Base-by-base conservation (phyloP, 2,329 filamentous ascomycete species). In the Purpureocillium takamizusanense region DNA sequence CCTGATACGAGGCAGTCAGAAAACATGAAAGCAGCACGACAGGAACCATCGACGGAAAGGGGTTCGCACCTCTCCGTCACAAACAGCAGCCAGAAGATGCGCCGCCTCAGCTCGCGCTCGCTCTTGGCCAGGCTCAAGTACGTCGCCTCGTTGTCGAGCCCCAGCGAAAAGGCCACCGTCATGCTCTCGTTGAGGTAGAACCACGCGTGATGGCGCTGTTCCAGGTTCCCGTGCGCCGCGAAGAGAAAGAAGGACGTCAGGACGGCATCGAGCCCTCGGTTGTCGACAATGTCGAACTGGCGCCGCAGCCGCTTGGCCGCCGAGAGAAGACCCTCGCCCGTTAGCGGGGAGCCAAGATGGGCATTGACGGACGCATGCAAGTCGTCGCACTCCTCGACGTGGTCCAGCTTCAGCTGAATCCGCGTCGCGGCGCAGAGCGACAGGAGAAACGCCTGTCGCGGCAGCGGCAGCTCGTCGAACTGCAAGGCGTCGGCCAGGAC, bases 111-210 rank as follows among this genome's bases (percentile, higher is more conserved):
- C n/a, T 58, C 54, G 0, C 51, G 44, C 5, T 58, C 54, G 1
- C 25, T 38, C 2, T 47, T 39, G 1, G 48, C 32, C 0, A 58
- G 12, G 7, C 45, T 42, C 10, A 43, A 27, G 23, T 55, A 55
- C 0, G 54, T 52, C 1, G 45, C 36, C 32, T 59, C 55, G 6
- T 44, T 45, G 3, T 54, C 53, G 1, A 57, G 33, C 3, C 51
- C 47, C 6, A 59, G 49, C 0, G 51, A 44, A 9, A 55, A 50
- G 0, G 53, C 51, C 8, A 59, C 46, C 0, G 49, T 51, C 4
- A 57, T 56, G 13, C 51, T 53, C 30, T 59, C 55, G n/a, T 54
- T 57, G 2, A 59, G 46, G 33, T 56, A 58, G 18, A 57, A 59
- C 49, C 51, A 56, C 0, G 56, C 55, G 23, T 53, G 52, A 0